A percentile compares a stretch with the other conserved stretches of the same genome.
Conservation (phyloP, 2,329 filamentous ascomycete species). For the Xylaria sp. region DNA sequence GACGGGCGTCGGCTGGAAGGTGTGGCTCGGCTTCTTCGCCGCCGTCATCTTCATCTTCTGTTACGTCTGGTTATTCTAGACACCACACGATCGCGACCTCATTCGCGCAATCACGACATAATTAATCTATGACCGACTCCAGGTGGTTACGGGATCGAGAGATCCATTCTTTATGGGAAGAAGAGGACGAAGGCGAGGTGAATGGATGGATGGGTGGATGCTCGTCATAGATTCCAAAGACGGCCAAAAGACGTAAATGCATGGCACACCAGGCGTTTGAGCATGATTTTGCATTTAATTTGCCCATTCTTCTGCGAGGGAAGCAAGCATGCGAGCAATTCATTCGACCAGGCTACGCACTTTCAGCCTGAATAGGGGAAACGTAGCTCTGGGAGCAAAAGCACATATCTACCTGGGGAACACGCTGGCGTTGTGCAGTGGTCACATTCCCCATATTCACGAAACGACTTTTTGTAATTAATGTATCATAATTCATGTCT, state of each 20-base stretch:
- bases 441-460: neutral
- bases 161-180: neutral
- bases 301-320: constrained; percentile 11
- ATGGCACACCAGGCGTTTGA: constrained; percentile 35
- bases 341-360: constrained; percentile 2
- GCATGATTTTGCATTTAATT: constrained; percentile 26
- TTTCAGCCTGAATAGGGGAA: neutral
- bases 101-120: neutral
- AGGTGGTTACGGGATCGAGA: constrained; percentile 2
- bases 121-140: neutral
- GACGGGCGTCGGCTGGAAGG: constrained; percentile 95
- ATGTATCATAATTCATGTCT: constrained; percentile 49
- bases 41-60: constrained; percentile 85
- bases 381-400: constrained; percentile 15
- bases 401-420: constrained; percentile 18
- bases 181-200: neutral
- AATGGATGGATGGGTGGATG: constrained; percentile 1
- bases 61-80: constrained; percentile 90
- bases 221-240: constrained; percentile 27
- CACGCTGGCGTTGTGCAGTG: constrained; percentile 12
- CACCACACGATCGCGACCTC: neutral
- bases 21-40: constrained; percentile 90
- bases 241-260: constrained; percentile 18
- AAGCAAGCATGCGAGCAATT: constrained; percentile 23
- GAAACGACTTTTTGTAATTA: constrained; percentile 43